A percentile compares a stretch with the other conserved stretches of the same genome.
Conservation (phyloP, 2,329 filamentous ascomycete species). For the Talaromyces piceae region DNA sequence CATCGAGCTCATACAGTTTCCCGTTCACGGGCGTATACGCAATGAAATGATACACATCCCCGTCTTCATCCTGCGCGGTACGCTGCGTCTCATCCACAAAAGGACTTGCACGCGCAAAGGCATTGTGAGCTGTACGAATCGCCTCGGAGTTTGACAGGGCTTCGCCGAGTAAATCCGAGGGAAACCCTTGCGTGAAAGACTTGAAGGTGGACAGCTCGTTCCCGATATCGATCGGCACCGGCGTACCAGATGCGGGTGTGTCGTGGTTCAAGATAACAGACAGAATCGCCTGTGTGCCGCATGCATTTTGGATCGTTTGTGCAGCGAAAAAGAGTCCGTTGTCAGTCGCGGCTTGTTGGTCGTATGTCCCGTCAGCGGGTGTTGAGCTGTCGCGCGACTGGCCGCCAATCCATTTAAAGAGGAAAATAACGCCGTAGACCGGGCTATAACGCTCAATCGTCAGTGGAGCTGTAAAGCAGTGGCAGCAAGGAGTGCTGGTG, state of each 20-base stretch:
- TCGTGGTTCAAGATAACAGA: slow-evolving; percentile 84
- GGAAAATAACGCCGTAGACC: slow-evolving; percentile 93
- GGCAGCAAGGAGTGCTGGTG: neutral
- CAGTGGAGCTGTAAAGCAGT: neutral
- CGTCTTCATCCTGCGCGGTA: slow-evolving; percentile 61
- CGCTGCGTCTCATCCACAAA: slow-evolving; percentile 87
- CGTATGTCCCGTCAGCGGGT: slow-evolving; percentile 75
- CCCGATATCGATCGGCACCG: slow-evolving; percentile 59
- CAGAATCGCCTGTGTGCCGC: slow-evolving; percentile 89
- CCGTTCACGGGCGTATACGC: slow-evolving; percentile 80
- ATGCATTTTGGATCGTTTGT: slow-evolving; percentile 98
- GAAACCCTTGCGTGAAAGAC: slow-evolving; percentile 79
- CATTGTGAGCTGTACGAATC: slow-evolving; percentile 77
- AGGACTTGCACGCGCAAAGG: slow-evolving; percentile 78
- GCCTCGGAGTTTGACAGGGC: slow-evolving; percentile 63
- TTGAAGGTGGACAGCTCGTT: slow-evolving; percentile 66
- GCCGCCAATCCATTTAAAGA: slow-evolving; percentile 70
- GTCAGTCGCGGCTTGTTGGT: slow-evolving; percentile 60
- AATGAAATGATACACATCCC: slow-evolving; percentile 93
- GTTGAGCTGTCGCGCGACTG: slow-evolving; percentile 60
- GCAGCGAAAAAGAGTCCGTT: slow-evolving; percentile 79
- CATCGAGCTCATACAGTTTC: slow-evolving; percentile 87
- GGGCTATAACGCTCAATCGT: slow-evolving; percentile 43
- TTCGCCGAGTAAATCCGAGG: slow-evolving; percentile 65
- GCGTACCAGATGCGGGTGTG: slow-evolving; percentile 19